Evolutionary conservation across 305 asterid genomes (phyloP), one percentile per base, ranked within the genome.

Genomic region (Euphrasia arctica): DNA sequence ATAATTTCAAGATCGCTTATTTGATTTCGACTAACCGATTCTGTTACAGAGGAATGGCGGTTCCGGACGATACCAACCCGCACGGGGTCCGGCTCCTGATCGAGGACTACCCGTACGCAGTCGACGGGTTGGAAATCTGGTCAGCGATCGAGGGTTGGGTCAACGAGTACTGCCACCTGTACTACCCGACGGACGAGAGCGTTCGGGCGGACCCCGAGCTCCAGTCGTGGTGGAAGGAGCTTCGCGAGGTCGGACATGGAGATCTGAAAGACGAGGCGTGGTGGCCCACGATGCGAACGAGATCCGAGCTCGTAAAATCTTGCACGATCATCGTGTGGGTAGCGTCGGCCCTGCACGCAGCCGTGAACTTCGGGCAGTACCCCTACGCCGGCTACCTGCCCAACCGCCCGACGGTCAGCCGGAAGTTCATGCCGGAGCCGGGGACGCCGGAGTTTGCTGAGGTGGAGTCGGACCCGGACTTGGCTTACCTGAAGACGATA

Each of bases 311-410:
- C 54, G 11, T 79, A 9, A 60, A 85, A 5, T 49, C 94, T 12
- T 93, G 97, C 82, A 85, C 96, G 5, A 86, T 68, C n/a, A 79
- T 88, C 70, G 85, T 93, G 54, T 93, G 99, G 99, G 78, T 86
- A 2, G 96, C 99, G n/a, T 88, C 99, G 5, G 99, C 99, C 57
- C 99, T 93, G 47, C 98, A 92, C 2, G 98, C 98, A 18, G 98
- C 98, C 0, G 91, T 92, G 7, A 90, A 92, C 29, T 93, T 88
- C 15, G 99, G 97, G 14, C 99, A 90, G 57, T 90, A 93, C 48
- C 81, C 96, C 63, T 93, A 90, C 56, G 99, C 95, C 0, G 99
- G 99, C n/a, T 93, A 82, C 64, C 89, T 86, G 36, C 99, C 97
- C 0, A 93, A 93, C 71, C 88, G 97, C 4, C 99, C 99, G 29